Conservation (phyloP, 2,329 filamentous ascomycete genomes). For the Mycogone perniciosa region DNA sequence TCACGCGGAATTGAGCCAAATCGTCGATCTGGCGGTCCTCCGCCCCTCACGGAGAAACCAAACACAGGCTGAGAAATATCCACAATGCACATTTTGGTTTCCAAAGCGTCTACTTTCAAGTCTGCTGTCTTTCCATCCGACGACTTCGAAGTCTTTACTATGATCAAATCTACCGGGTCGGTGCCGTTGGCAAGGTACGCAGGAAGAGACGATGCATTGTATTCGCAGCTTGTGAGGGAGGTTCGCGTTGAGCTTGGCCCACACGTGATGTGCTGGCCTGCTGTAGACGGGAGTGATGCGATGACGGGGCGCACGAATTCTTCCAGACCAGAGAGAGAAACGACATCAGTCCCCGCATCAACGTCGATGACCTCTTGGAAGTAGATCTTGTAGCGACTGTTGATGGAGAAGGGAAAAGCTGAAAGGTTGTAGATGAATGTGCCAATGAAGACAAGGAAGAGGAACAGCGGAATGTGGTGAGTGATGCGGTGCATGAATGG, state of each 20-base stretch:
- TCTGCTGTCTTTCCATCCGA: conserved; percentile 43
- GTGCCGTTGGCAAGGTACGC: conserved; percentile 54
- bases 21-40: conserved; percentile 52
- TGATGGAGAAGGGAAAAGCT: conserved; percentile 80
- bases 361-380: conserved; percentile 80
- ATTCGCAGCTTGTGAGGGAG: conserved; percentile 59
- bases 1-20: conserved; percentile 58
- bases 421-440: conserved; percentile 80
- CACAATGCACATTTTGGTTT: conserved; percentile 74
- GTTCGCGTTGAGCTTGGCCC: conserved; percentile 28
- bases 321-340: conserved; percentile 62
- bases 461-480: conserved; percentile 71
- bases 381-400: conserved; percentile 76
- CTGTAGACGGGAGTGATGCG: conserved; percentile 61
- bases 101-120: conserved; percentile 61
- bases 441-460: conserved; percentile 65
- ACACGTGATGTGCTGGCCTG: conserved; percentile 55
- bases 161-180: conserved; percentile 51
- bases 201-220: conserved; percentile 52
- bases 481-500: conserved; percentile 86
- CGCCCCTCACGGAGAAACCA: conserved; percentile 57
- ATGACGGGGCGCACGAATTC: conserved; percentile 63
- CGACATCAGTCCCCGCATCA: conserved; percentile 61
- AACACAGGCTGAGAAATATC: conserved; percentile 63
- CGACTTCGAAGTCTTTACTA: conserved; percentile 39